Conservation (phyloP, 2,329 filamentous ascomycete genomes). For the Alternaria angustiovoidea region DNA sequence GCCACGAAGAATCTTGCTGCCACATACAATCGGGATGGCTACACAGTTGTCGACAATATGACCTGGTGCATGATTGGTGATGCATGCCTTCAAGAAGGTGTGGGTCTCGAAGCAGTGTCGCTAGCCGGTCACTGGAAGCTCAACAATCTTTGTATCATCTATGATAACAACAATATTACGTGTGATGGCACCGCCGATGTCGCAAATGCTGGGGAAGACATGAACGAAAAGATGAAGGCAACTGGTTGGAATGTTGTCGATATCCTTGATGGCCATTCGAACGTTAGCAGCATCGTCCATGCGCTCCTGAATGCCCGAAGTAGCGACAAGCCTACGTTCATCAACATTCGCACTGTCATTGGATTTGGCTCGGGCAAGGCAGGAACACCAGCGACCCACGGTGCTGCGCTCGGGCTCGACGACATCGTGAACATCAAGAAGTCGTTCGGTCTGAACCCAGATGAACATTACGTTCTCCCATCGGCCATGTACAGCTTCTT, state of each 20-base stretch:
- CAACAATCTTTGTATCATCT: constrained; percentile 65
- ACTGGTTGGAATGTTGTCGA: constrained; percentile 66
- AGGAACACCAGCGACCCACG: constrained; percentile 63
- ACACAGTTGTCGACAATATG: constrained; percentile 59
- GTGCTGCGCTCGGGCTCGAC: constrained; percentile 63
- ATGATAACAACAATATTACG: constrained; percentile 68
- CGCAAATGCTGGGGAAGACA: constrained; percentile 59
- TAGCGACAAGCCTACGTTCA: constrained; percentile 62
- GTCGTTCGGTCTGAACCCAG: constrained; percentile 57
- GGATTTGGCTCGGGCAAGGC: constrained; percentile 62
- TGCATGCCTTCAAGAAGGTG: constrained; percentile 67
- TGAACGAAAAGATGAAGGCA: constrained; percentile 66
- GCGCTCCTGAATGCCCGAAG: constrained; percentile 57
- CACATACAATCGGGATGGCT: constrained; percentile 63
- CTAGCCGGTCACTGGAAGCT: constrained; percentile 56
- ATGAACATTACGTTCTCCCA: constrained; percentile 55
- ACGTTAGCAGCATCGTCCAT: constrained; percentile 58
- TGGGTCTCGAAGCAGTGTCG: constrained; percentile 60
- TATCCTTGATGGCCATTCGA: constrained; percentile 61
- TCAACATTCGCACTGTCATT: constrained; percentile 66
- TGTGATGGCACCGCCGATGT: constrained; percentile 64
- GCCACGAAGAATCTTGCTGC: constrained; percentile 67
- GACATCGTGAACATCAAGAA: constrained; percentile 65
- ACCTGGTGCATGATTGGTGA: constrained; percentile 65
- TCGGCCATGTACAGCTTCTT: constrained; percentile 60